These are phyloP conservation scores for Rhodamnia argentea DNA, from an alignment of 345 rosid species.

Conservation along the genomic window DNA sequence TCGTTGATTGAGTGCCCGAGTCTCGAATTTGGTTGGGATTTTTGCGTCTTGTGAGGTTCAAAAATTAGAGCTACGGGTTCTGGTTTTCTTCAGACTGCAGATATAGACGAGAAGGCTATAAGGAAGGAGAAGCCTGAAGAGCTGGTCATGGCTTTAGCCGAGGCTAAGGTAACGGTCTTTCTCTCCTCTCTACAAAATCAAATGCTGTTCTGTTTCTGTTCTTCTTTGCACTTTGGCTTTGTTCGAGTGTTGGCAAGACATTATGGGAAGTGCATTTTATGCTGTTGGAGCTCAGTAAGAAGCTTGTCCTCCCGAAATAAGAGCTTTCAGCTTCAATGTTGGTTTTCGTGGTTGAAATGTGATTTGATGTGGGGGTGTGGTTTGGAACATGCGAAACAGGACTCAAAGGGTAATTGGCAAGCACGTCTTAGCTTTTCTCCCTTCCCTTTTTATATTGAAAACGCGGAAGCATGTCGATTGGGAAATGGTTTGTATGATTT, in stretches of 20 bases:
- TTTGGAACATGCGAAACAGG: background rate
- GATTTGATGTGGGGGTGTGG: background rate
- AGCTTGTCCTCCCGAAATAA: background rate
- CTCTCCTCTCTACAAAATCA: background rate
- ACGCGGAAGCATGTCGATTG: background rate
- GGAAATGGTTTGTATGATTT: background rate
- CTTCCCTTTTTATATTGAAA: background rate
- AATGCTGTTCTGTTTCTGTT: background rate
- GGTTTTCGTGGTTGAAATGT: background rate
- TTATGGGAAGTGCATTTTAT: background rate
- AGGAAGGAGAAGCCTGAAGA: constrained; percentile 82
- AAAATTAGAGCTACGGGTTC: background rate
- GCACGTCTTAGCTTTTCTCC: background rate
- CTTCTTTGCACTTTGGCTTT: background rate
- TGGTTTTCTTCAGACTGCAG: constrained; percentile 53
- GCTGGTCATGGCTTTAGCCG: constrained; percentile 75
- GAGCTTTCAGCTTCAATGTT: background rate
- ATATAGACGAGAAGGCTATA: constrained; percentile 77
- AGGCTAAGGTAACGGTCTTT: constrained; percentile 58
- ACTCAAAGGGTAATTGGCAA: background rate
- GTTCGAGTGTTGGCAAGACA: background rate
- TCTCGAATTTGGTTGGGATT: background rate
- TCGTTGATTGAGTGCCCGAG: background rate
- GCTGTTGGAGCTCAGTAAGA: background rate
- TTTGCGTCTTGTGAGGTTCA: background rate